Conservation (phyloP, 2,329 filamentous ascomycete genomes). For the Penicillium sp. region DNA sequence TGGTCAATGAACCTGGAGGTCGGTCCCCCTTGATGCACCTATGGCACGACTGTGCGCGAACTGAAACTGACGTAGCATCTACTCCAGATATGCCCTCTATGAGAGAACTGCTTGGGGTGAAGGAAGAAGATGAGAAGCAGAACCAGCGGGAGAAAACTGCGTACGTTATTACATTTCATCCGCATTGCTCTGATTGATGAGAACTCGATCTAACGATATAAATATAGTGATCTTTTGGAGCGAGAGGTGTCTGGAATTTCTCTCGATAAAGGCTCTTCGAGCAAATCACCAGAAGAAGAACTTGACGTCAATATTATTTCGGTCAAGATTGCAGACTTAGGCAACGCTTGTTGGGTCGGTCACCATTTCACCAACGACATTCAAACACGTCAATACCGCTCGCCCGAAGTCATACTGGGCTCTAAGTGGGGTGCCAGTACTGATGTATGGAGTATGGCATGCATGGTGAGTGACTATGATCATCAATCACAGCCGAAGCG, state of each 20-base stretch:
- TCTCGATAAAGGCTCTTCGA: conserved; percentile 67
- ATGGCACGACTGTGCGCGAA: conserved; percentile 21
- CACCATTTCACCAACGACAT: conserved; percentile 99
- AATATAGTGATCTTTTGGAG: conserved; percentile 75
- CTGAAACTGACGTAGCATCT: conserved; percentile 42
- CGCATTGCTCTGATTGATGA: not conserved
- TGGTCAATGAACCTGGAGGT: conserved; percentile 72
- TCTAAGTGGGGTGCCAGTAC: conserved; percentile 99
- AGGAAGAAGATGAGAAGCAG: conserved; percentile 64
- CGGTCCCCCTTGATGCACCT: conserved; percentile 40
- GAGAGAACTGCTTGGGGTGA: conserved; percentile 52
- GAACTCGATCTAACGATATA: conserved; percentile 11
- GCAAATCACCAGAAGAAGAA: conserved; percentile 28
- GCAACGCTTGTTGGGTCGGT: conserved; percentile 97
- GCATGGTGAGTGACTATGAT: conserved; percentile 68
- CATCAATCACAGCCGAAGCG: not conserved
- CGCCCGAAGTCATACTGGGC: conserved; percentile 93
- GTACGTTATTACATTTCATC: conserved; percentile 56
- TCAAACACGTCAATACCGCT: conserved; percentile 94
- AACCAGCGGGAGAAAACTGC: conserved; percentile 89
- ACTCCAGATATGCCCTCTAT: conserved; percentile 54
- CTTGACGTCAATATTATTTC: conserved; percentile 73
- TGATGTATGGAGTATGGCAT: conserved; percentile 99
- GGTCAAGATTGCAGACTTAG: conserved; percentile 97
- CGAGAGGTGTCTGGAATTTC: conserved; percentile 94